phyloP scores from a whole-genome alignment of 2,329 filamentous ascomycete genomes.

The Acrocalymma vagum region DNA sequence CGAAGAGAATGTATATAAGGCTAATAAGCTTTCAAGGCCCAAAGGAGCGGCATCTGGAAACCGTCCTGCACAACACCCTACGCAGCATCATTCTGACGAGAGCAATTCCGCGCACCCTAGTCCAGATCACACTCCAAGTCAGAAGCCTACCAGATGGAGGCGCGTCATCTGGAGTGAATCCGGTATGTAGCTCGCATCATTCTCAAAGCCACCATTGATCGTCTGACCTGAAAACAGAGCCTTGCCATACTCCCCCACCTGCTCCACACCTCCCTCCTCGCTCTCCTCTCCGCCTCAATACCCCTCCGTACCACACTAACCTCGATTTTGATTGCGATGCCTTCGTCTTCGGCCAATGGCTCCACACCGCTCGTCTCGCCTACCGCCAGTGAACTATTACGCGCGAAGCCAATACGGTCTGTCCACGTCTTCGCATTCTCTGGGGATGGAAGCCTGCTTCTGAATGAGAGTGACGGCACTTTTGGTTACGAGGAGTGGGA shows the following conservation, averaged over 20 bases:
- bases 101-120: constrained; percentile 77
- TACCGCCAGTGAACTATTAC: constrained; percentile 67
- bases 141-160: constrained; percentile 73
- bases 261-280: constrained; percentile 82
- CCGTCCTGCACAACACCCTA: constrained; percentile 74
- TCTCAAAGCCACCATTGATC: constrained; percentile 10
- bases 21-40: constrained; percentile 40
- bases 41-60: constrained; percentile 77
- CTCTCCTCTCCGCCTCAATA: constrained; percentile 82
- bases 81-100: constrained; percentile 78
- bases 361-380: constrained; percentile 62
- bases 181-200: constrained; percentile 57
- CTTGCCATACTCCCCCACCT: constrained; percentile 82
- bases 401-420: constrained; percentile 78
- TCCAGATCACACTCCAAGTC: constrained; percentile 85
- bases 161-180: constrained; percentile 65
- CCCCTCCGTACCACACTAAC: constrained; percentile 81
- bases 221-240: constrained; percentile 61
- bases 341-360: constrained; percentile 68
- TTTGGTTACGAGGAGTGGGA: constrained; percentile 84
- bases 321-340: constrained; percentile 82
- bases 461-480: constrained; percentile 82
- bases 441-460: constrained; percentile 69
- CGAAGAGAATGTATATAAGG: not conserved
- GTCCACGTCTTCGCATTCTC: constrained; percentile 86